Percentiles rank a stretch among this genome's conserved stretches.
Conservation (phyloP, 2,329 filamentous ascomycete species). For the Trichoderma guizhouense region DNA sequence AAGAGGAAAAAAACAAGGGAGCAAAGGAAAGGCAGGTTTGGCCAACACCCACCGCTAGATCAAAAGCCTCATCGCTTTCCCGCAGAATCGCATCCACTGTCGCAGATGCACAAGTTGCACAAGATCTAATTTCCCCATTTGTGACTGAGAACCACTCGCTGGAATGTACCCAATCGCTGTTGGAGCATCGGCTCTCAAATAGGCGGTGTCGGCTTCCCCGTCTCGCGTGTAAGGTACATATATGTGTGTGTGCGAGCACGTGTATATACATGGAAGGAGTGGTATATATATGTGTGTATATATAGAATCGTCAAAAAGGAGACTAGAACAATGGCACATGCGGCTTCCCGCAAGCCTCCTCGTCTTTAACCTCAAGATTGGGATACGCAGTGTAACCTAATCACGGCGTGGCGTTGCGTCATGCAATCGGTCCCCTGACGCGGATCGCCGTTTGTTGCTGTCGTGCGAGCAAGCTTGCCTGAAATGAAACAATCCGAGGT, state of each 20-base stretch:
- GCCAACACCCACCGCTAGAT: not conserved
- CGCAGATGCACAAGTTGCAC: constrained; percentile 11
- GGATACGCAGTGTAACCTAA: constrained; percentile 17
- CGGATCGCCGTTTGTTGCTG: constrained; percentile 18
- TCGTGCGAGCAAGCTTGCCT: constrained; percentile 15
- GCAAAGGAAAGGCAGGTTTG: not conserved
- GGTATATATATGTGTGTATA: not conserved
- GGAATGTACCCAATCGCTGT: constrained; percentile 17
- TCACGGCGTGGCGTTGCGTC: constrained; percentile 18
- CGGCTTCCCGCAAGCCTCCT: constrained; percentile 14
- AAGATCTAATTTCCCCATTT: constrained; percentile 16
- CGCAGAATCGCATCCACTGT: constrained; percentile 16
- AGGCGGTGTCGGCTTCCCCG: constrained; percentile 17
- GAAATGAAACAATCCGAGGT: constrained; percentile 20
- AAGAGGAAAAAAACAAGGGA: not conserved
- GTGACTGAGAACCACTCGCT: constrained; percentile 7
- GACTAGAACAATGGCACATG: constrained; percentile 12
- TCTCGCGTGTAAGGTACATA: constrained; percentile 12
- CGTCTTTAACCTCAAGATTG: constrained; percentile 19
- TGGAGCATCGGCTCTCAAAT: not conserved
- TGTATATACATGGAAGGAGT: not conserved
- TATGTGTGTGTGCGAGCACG: not conserved
- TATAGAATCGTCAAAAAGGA: not conserved
- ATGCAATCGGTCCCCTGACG: constrained; percentile 19
- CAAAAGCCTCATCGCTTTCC: constrained; percentile 6